Percentiles rank a stretch among this genome's conserved stretches.
phyloP scores from a whole-genome alignment of 1,139 yeast species.

The Debaryomyces robertsiae region DNA sequence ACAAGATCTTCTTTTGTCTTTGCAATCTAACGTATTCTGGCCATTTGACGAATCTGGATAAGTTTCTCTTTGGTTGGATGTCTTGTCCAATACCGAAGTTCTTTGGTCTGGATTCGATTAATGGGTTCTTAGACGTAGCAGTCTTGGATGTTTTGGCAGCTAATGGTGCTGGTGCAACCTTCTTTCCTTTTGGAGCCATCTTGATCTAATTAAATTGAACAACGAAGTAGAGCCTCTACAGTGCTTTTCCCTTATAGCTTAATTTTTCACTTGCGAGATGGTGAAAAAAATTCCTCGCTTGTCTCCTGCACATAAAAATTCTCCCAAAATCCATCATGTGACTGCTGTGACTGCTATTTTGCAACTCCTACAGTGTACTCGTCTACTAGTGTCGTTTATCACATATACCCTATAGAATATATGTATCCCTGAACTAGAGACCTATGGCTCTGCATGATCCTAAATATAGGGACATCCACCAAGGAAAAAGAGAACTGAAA shows the following conservation, averaged over 20 bases:
- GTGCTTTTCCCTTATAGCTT: slow-evolving; percentile 2
- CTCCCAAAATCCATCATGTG: neutral
- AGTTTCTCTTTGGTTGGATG: slow-evolving; percentile 93
- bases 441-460: too few species aligned
- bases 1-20: slow-evolving; percentile 91
- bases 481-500: too few species aligned
- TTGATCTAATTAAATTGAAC: slow-evolving; percentile 15
- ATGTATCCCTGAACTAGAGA: too few species aligned
- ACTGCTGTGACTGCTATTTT: slow-evolving; percentile 8
- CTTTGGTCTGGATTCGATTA: slow-evolving; percentile 85
- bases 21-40: slow-evolving; percentile 92
- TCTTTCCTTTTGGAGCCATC: slow-evolving; percentile 62
- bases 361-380: slow-evolving; percentile 1
- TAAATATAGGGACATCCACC: too few species aligned
- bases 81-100: slow-evolving; percentile 96
- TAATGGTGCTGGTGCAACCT: slow-evolving; percentile 92
- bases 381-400: neutral
- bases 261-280: slow-evolving; percentile 7
- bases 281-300: slow-evolving; percentile 2
- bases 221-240: neutral
- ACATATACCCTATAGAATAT: too few species aligned
- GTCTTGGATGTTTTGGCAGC: slow-evolving; percentile 50
- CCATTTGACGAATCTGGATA: slow-evolving; percentile 96
- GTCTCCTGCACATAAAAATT: slow-evolving; percentile 4
- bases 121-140: slow-evolving; percentile 62